These are phyloP conservation scores for Zymoseptoria passerinii DNA, from an alignment of 2,329 filamentous ascomycete genomes.

Conservation along the genomic window DNA sequence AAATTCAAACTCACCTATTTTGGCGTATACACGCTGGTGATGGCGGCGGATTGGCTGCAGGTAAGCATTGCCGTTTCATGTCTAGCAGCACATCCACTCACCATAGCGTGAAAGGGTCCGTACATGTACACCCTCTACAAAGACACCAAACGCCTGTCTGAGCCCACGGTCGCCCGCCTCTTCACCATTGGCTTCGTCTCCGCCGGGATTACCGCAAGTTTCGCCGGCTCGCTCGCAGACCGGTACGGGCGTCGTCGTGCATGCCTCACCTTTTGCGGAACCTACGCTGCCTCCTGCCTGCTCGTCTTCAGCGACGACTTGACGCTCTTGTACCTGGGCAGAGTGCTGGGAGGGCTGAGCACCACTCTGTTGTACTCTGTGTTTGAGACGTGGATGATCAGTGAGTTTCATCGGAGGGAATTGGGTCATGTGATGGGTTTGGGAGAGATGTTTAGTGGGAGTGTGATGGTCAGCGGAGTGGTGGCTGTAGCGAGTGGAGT, in stretches of 20 bases:
- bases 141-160: constrained; percentile 41
- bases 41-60: constrained; percentile 42
- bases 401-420: constrained; percentile 45
- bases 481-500: constrained; percentile 49
- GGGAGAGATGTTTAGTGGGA: constrained; percentile 45
- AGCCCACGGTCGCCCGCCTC: constrained; percentile 39
- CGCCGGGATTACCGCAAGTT: constrained; percentile 41
- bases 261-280: constrained; percentile 48
- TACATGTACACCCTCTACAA: constrained; percentile 48
- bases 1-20: constrained; percentile 38
- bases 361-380: constrained; percentile 51
- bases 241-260: constrained; percentile 44
- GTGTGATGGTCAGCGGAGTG: constrained; percentile 47
- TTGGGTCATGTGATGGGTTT: constrained; percentile 34
- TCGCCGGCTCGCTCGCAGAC: constrained; percentile 44
- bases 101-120: constrained; percentile 30
- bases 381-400: constrained; percentile 56
- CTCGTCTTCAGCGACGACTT: constrained; percentile 43
- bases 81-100: background rate
- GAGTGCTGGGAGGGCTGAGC: constrained; percentile 47
- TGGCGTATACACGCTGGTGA: constrained; percentile 37
- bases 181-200: constrained; percentile 44
- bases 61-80: constrained; percentile 16
- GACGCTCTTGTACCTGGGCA: constrained; percentile 43
- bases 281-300: constrained; percentile 47